phyloP scores from a whole-genome alignment of 768 basidiomycete species.

The Hydnomerulius pinastri region DNA sequence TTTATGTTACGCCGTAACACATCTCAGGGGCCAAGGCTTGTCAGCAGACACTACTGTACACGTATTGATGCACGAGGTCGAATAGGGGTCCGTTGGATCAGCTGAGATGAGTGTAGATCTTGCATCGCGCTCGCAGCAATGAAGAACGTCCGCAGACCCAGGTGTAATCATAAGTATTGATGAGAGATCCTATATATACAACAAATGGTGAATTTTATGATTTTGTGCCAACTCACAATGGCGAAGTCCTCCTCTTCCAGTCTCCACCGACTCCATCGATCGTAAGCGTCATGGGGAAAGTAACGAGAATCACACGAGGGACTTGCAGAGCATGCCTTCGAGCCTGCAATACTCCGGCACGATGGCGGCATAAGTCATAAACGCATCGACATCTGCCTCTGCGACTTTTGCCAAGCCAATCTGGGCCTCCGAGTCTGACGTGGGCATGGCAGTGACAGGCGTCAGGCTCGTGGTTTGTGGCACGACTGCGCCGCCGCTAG shows the following conservation, averaged over 20 bases:
- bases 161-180: not conserved
- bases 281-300: not conserved
- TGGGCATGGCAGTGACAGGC: slow-evolving; percentile 71
- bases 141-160: not conserved
- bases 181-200: slow-evolving; percentile 13
- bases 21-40: too few species aligned
- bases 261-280: not conserved
- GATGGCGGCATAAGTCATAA: slow-evolving; percentile 83
- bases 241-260: not conserved
- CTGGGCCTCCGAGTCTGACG: slow-evolving; percentile 71
- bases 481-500: slow-evolving; percentile 29
- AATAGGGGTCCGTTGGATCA: too few species aligned
- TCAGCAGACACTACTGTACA: too few species aligned
- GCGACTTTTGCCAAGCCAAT: slow-evolving; percentile 81
- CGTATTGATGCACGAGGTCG: too few species aligned
- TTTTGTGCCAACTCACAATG: not conserved
- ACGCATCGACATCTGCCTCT: slow-evolving; percentile 81
- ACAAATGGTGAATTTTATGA: not conserved
- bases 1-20: too few species aligned
- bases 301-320: slow-evolving; percentile 39
- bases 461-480: slow-evolving; percentile 60
- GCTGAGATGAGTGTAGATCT: too few species aligned
- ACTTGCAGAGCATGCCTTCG: slow-evolving; percentile 76
- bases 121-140: not conserved
- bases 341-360: slow-evolving; percentile 82